Evolutionary conservation across 2,329 filamentous ascomycete genomes (phyloP).

Genomic region (Fusarium buxicola): DNA sequence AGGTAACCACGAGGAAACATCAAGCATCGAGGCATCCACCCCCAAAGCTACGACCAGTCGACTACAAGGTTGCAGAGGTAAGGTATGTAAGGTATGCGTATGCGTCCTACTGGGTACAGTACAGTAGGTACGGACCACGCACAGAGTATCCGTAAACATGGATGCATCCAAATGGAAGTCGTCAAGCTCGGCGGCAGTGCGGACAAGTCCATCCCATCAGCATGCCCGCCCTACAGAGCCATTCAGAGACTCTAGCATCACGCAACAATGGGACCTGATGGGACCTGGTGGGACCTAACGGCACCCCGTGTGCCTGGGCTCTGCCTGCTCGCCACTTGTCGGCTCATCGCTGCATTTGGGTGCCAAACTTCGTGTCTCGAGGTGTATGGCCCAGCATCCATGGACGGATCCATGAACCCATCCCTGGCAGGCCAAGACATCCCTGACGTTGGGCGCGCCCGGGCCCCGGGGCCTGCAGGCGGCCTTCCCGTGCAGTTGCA

Average conservation of each 20-base stretch:
- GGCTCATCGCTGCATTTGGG: conserved; percentile 47
- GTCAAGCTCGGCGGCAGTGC: conserved; percentile 14
- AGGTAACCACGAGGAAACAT: conserved; percentile 17
- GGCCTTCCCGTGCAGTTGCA: conserved; percentile 43
- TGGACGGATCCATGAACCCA: too few species aligned
- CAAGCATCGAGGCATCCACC: conserved; percentile 36
- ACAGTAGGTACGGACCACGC: conserved; percentile 2
- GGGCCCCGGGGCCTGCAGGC: conserved; percentile 42
- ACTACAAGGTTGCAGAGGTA: conserved; percentile 29
- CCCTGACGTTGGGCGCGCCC: conserved; percentile 43
- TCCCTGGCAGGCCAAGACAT: not conserved
- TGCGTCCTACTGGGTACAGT: conserved; percentile 15
- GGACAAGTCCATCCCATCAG: conserved; percentile 14
- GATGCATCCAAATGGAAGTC: conserved; percentile 33
- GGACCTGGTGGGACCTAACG: too few species aligned
- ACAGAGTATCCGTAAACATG: conserved; percentile 32
- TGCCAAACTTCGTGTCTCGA: conserved; percentile 45
- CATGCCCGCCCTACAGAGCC: conserved; percentile 22
- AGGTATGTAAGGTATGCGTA: conserved; percentile 12
- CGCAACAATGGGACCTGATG: conserved; percentile 31
- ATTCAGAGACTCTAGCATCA: conserved; percentile 18
- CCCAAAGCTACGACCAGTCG: conserved; percentile 34
- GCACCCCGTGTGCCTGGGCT: conserved; percentile 5
- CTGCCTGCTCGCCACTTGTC: conserved; percentile 43
- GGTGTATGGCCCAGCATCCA: conserved; percentile 46